Conservation (phyloP, 495 filamentous ascomycete species). For the Pseudevernia furfuracea region DNA sequence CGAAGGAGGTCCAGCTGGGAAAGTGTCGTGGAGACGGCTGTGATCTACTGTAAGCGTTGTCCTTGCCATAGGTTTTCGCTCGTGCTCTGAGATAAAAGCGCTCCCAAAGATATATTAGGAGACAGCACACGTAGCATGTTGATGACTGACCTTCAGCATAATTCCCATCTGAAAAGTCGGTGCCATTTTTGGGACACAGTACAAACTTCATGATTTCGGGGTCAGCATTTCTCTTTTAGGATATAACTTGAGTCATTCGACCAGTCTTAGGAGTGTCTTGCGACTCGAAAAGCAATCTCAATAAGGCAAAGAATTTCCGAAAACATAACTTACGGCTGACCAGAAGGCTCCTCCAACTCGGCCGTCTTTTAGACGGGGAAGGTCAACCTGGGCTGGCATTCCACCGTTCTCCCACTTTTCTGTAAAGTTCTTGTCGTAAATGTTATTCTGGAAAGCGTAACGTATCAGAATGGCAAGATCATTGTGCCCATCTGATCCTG, state of each 20-base stretch:
- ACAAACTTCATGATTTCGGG: no score
- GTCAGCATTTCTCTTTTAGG: no score
- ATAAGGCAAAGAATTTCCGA: no score
- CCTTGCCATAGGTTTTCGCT: no score
- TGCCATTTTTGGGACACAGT: conserved; percentile 44
- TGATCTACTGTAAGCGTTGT: background rate
- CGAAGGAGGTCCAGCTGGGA: conserved; percentile 77
- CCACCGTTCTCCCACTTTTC: conserved; percentile 58
- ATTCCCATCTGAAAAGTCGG: conserved; percentile 64
- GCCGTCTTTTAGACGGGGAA: conserved; percentile 52
- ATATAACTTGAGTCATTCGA: no score
- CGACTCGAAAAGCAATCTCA: no score
- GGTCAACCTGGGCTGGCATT: conserved; percentile 66
- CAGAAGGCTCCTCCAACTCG: conserved; percentile 69
- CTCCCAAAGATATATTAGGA: conserved; percentile 26
- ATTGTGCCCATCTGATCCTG: conserved; percentile 73
- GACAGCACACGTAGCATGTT: conserved; percentile 20
- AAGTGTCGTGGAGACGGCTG: conserved; percentile 62
- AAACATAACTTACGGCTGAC: no score
- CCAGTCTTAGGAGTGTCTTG: no score
- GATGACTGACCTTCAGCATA: conserved; percentile 48
- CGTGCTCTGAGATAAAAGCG: background rate
- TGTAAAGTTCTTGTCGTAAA: conserved; percentile 68
- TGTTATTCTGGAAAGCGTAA: conserved; percentile 61
- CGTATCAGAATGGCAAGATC: conserved; percentile 74